These are phyloP conservation scores for Parmelia sp. DNA, from an alignment of 495 filamentous ascomycete species.

Conservation along the genomic window DNA sequence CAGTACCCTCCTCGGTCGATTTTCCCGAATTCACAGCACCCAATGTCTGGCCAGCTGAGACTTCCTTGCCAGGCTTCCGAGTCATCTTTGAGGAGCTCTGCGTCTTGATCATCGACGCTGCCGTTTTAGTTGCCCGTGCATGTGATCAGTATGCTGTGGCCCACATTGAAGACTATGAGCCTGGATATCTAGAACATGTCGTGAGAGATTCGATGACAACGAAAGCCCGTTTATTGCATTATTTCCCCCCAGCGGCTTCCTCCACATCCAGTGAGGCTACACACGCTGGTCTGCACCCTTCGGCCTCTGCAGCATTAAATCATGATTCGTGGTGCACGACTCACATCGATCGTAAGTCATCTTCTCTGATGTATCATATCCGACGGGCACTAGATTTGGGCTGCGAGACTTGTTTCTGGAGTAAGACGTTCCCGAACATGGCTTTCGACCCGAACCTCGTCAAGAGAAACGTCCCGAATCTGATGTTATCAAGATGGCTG, in stretches of 20 bases:
- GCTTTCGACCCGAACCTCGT: not conserved
- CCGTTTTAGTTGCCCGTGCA: conserved; percentile 74
- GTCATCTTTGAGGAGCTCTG: conserved; percentile 69
- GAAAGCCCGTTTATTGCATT: conserved; percentile 89
- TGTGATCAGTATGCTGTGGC: conserved; percentile 80
- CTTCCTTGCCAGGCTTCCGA: conserved; percentile 65
- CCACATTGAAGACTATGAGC: conserved; percentile 67
- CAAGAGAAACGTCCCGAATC: not conserved
- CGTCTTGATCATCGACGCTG: conserved; percentile 77
- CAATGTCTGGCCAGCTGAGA: conserved; percentile 78
- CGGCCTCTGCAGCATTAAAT: conserved; percentile 35
- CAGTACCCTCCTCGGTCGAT: conserved; percentile 55
- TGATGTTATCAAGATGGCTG: conserved; percentile 58
- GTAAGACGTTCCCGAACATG: not conserved
- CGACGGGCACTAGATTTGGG: not conserved
- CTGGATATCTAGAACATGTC: conserved; percentile 75
- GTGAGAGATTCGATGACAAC: conserved; percentile 80
- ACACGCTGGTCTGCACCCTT: conserved; percentile 14
- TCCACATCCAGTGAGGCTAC: conserved; percentile 11
- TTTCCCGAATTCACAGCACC: conserved; percentile 59
- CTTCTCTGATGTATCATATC: not conserved
- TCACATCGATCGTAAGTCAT: conserved; percentile 56
- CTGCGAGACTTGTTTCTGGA: not conserved
- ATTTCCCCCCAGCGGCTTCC: conserved; percentile 59
- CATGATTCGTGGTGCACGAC: conserved; percentile 96